Conservation (phyloP, 2,329 filamentous ascomycete genomes). For the Aspergillus melleus region DNA sequence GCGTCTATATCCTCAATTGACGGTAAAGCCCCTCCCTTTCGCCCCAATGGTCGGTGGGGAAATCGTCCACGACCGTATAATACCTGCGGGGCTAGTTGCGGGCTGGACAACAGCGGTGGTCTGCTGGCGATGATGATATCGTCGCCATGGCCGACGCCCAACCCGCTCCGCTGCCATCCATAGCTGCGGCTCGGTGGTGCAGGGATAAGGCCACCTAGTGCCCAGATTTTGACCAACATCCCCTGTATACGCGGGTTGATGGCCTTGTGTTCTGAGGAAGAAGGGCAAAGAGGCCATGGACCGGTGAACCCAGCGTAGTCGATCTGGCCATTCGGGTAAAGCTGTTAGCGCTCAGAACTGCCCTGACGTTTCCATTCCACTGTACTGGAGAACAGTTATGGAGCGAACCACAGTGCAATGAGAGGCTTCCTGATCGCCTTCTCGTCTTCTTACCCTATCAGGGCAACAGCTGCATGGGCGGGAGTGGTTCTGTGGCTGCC, state of each 20-base stretch:
- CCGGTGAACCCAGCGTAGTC: background rate
- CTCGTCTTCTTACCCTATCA: background rate
- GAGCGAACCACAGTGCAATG: background rate
- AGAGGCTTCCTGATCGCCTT: background rate
- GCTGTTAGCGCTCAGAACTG: background rate
- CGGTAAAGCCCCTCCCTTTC: background rate
- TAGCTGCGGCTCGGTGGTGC: background rate
- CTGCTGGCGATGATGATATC: background rate
- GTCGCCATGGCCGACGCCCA: background rate
- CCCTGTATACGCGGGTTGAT: background rate
- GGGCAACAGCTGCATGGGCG: background rate
- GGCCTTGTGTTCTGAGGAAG: background rate
- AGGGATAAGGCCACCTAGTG: background rate
- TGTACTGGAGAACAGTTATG: background rate
- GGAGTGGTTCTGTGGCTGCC: background rate
- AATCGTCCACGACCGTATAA: background rate
- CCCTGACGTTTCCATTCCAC: background rate
- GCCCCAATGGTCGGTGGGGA: background rate
- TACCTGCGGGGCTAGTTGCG: background rate
- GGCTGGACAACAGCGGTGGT: background rate
- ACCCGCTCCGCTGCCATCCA: background rate
- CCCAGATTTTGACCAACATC: background rate
- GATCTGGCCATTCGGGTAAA: background rate
- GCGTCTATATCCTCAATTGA: background rate
- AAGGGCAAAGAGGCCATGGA: background rate